phyloP scores from a whole-genome alignment of 1,284 basidiomycete species.

The Leccinum pachyderme region DNA sequence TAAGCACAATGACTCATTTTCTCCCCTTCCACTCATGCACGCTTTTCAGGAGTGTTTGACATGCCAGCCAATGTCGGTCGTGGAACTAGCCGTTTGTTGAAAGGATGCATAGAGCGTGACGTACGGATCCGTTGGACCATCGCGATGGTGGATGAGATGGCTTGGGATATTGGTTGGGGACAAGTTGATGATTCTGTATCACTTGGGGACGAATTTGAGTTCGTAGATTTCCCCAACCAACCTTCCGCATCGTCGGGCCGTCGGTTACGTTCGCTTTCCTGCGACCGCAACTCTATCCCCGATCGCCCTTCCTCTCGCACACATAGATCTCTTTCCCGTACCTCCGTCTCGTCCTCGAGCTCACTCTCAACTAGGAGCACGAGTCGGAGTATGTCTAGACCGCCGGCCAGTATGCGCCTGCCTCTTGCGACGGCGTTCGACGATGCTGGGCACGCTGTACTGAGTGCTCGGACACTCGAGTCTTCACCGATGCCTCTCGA shows the following conservation, averaged over 20 bases:
- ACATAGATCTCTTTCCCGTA: conserved; percentile 43
- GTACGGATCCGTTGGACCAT: conserved; percentile 70
- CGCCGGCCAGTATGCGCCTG: conserved; percentile 14
- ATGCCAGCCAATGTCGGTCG: conserved; percentile 60
- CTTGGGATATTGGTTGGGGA: conserved; percentile 80
- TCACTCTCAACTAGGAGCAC: conserved; percentile 36
- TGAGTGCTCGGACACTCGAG: conserved; percentile 22
- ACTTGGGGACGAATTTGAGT: conserved; percentile 30
- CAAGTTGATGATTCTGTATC: conserved; percentile 36
- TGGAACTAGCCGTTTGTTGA: conserved; percentile 70
- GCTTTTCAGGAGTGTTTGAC: conserved; percentile 52
- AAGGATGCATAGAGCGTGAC: conserved; percentile 70
- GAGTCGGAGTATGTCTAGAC: conserved; percentile 30
- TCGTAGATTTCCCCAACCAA: conserved; percentile 19
- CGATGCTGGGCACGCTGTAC: conserved; percentile 14
- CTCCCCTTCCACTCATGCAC: conserved; percentile 6
- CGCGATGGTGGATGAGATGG: conserved; percentile 68
- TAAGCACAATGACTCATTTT: conserved; percentile 34
- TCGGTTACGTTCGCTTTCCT: conserved; percentile 20
- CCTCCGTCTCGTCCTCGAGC: conserved; percentile 37
- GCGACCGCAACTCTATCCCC: conserved; percentile 3
- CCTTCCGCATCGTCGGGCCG: conserved; percentile 11
- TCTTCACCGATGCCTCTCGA: conserved; percentile 28
- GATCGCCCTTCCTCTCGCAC: conserved; percentile 14
- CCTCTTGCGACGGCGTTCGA: conserved; percentile 20